These are phyloP conservation scores for Entophlyctis luteolus DNA, from an alignment of 192 early-diverging fungal genomes.

Conservation along the genomic window DNA sequence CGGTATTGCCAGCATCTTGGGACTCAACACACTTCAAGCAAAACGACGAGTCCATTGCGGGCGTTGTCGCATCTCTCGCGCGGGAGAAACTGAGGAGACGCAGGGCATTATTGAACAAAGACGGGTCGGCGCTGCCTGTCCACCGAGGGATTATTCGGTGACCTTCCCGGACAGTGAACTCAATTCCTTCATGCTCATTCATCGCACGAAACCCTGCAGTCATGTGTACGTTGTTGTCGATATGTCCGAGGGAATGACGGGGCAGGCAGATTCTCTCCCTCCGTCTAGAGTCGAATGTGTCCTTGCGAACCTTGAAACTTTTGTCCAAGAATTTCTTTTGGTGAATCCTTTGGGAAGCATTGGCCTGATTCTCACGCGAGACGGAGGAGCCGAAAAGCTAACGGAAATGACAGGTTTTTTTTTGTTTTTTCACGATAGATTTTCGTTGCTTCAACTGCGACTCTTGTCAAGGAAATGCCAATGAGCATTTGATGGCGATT, in stretches of 20 bases:
- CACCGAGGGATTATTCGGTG: slow-evolving; percentile 47
- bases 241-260: slow-evolving; percentile 76
- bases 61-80: slow-evolving; percentile 51
- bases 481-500: slow-evolving; percentile 73
- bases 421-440: no score
- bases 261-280: slow-evolving; percentile 41
- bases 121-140: slow-evolving; percentile 11
- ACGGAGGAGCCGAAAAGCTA: slow-evolving; percentile 80
- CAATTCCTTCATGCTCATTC: neutral
- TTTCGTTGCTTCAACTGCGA: neutral
- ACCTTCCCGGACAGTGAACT: neutral
- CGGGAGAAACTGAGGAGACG: slow-evolving; percentile 6
- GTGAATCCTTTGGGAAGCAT: slow-evolving; percentile 93
- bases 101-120: neutral
- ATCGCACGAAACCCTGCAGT: slow-evolving; percentile 28
- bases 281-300: slow-evolving; percentile 78
- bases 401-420: slow-evolving; percentile 72
- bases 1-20: neutral
- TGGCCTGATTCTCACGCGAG: slow-evolving; percentile 74
- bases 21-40: slow-evolving; percentile 37
- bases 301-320: slow-evolving; percentile 61
- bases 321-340: slow-evolving; percentile 87
- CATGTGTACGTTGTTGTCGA: slow-evolving; percentile 81
- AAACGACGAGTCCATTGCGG: slow-evolving; percentile 73
- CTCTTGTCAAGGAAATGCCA: slow-evolving; percentile 72